Evolutionary conservation across 805 yeast species (phyloP), one percentile per base, ranked within the genome.

Genomic region (Spathaspora sp.): DNA sequence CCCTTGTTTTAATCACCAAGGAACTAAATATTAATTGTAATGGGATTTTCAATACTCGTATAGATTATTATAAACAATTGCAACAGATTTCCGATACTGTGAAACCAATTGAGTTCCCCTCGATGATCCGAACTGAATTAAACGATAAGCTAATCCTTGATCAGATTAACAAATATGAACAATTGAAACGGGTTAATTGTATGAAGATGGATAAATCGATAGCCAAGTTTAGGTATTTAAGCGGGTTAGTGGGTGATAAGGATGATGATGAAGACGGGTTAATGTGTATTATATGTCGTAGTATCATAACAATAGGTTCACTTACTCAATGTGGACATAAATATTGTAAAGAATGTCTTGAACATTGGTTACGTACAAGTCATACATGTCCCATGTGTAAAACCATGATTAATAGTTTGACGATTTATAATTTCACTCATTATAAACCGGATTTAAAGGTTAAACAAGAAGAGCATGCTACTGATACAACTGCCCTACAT

Each of bases 271-370:
- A 56, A 11, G 70, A 76, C 7, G 80, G 75, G 9, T 63, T 76
- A 49, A 67, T 77, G 17, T 94, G 99, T 66, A 79, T 85, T 31
- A 92, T 94, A 54, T 94, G 99, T 64, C 81, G 87, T 18, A 77
- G 83, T 3, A 64, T 79, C 1, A 89, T 91, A 47, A 73, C 80
- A 2, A 74, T 83, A 40, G 99, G 99, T 0, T 79, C 94, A 0
- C 72, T 94, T 51, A 86, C 96, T 0, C 83, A 83, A 9, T 94
- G 99, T 76, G 98, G 98, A 0, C 99, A 94, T 67, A 84, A 83
- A 58, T 94, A 87, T 63, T 94, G 99, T 64, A 80, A 82, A 52
- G 87, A 81, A 1, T 94, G 99, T 65, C 72, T 94, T 38, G 76
- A 70, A 17, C 83, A 76, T 50, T 94, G 99, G 99, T 63, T 87